These are phyloP conservation scores for Larix sibirica DNA, from an alignment of 83 land plant genomes.

Conservation along the genomic window DNA sequence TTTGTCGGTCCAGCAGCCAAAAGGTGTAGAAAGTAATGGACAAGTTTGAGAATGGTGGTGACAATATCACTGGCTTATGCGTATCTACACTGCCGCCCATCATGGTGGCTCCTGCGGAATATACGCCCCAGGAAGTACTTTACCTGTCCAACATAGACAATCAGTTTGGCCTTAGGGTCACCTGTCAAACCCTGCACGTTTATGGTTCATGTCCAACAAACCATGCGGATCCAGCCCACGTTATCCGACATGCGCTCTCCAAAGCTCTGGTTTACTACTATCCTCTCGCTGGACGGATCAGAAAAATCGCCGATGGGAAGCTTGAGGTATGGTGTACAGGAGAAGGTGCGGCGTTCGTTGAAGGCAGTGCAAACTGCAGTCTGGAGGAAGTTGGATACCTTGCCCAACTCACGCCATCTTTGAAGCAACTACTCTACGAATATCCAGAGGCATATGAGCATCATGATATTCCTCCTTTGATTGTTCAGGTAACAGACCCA, in stretches of 20 bases:
- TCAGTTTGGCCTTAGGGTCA: conserved; percentile 9
- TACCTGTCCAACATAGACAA: conserved; percentile 36
- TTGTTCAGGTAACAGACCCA: conserved; percentile 38
- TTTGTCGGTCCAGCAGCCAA: no score
- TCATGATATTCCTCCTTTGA: conserved; percentile 53
- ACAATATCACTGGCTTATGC: no score
- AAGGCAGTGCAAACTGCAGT: conserved; percentile 28
- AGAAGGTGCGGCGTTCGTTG: conserved; percentile 7
- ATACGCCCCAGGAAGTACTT: conserved; percentile 28
- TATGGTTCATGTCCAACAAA: conserved; percentile 20
- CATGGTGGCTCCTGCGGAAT: conserved; percentile 24
- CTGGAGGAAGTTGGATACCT: conserved; percentile 22
- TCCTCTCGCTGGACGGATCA: conserved; percentile 46
- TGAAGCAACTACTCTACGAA: conserved; percentile 51
- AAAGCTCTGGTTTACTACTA: conserved; percentile 71
- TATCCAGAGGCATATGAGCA: no score
- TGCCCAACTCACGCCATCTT: conserved; percentile 35
- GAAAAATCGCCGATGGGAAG: no score
- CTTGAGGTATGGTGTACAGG: conserved; percentile 60
- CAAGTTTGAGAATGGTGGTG: background rate
- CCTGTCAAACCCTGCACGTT: conserved; percentile 1
- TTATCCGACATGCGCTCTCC: conserved; percentile 21
- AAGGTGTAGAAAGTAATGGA: no score
- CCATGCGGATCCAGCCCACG: background rate
- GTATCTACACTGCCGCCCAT: conserved; percentile 5